Evolutionary conservation across 2,329 filamentous ascomycete species (phyloP).

Genomic region (Cladobotryum protrusum): DNA sequence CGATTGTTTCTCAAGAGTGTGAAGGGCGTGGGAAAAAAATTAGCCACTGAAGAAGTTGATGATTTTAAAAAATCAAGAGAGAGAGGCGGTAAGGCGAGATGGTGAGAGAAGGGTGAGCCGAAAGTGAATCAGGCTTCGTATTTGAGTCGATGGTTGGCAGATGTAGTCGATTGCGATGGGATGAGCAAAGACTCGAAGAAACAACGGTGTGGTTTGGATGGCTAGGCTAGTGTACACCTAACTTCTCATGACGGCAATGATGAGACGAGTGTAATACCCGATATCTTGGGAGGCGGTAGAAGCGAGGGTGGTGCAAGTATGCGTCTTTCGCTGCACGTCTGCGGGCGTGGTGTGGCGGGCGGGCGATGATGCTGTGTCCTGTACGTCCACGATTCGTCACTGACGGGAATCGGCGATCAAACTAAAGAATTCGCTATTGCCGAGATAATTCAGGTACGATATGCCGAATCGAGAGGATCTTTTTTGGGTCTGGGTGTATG

Average conservation of each 20-base stretch:
- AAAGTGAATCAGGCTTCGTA: slow-evolving; percentile 12
- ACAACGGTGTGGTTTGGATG: slow-evolving; percentile 1
- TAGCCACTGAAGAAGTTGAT: neutral
- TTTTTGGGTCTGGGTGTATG: neutral
- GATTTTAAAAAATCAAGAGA: neutral
- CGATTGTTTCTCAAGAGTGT: neutral
- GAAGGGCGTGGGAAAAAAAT: neutral
- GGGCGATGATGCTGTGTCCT: slow-evolving; percentile 9
- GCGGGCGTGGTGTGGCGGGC: slow-evolving; percentile 4
- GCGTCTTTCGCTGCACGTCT: slow-evolving; percentile 1
- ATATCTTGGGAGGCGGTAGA: slow-evolving; percentile 3
- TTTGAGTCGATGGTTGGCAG: neutral
- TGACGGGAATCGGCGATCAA: neutral
- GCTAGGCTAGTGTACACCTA: neutral
- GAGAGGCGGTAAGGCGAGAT: slow-evolving; percentile 7
- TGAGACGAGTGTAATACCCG: slow-evolving; percentile 6
- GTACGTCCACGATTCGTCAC: slow-evolving; percentile 1
- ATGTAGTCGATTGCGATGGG: too few species aligned
- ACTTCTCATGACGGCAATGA: neutral
- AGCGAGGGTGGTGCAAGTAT: slow-evolving; percentile 12
- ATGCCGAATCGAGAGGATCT: neutral
- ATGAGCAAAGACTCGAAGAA: neutral
- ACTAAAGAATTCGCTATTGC: too few species aligned
- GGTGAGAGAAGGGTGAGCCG: slow-evolving; percentile 12
- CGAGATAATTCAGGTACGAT: too few species aligned